Evolutionary conservation across 495 filamentous ascomycete species (phyloP).

Genomic region (Xylaria palmicola): DNA sequence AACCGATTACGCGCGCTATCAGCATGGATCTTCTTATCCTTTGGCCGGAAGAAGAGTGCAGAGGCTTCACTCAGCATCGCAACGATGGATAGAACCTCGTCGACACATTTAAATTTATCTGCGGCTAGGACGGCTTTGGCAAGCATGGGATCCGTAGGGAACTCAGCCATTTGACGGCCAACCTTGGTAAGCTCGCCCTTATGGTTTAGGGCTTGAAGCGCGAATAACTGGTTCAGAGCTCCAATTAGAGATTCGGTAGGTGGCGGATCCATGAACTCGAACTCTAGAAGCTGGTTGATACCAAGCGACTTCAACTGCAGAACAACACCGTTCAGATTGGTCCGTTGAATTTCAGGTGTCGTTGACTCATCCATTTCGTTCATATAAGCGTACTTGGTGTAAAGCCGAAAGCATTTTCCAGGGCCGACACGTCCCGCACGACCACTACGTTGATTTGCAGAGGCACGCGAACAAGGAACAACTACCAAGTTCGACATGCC

Average conservation of each 20-base stretch:
- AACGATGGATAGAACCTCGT: slow-evolving; percentile 92
- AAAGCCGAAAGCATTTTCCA: slow-evolving; percentile 92
- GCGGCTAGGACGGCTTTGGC: slow-evolving; percentile 90
- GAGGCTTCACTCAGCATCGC: slow-evolving; percentile 89
- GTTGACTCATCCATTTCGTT: slow-evolving; percentile 94
- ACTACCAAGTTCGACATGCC: slow-evolving; percentile 92
- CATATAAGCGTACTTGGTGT: slow-evolving; percentile 92
- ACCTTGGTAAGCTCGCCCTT: slow-evolving; percentile 88
- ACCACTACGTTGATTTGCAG: slow-evolving; percentile 88
- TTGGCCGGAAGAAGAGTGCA: slow-evolving; percentile 91
- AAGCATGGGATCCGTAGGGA: slow-evolving; percentile 92
- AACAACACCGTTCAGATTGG: slow-evolving; percentile 81
- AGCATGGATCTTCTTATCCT: slow-evolving; percentile 96
- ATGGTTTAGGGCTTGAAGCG: slow-evolving; percentile 85
- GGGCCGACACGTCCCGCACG: slow-evolving; percentile 90
- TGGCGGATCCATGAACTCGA: slow-evolving; percentile 96
- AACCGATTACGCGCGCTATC: slow-evolving; percentile 91
- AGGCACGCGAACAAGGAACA: slow-evolving; percentile 89
- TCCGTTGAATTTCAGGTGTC: slow-evolving; percentile 91
- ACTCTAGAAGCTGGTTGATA: slow-evolving; percentile 90
- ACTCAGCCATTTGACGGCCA: slow-evolving; percentile 94
- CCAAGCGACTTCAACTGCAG: slow-evolving; percentile 86
- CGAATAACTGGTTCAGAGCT: slow-evolving; percentile 89
- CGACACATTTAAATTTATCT: slow-evolving; percentile 83
- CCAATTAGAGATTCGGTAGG: slow-evolving; percentile 88